These are phyloP conservation scores for Penicillium parvum DNA, from an alignment of 495 filamentous ascomycete genomes.

Conservation along the genomic window DNA sequence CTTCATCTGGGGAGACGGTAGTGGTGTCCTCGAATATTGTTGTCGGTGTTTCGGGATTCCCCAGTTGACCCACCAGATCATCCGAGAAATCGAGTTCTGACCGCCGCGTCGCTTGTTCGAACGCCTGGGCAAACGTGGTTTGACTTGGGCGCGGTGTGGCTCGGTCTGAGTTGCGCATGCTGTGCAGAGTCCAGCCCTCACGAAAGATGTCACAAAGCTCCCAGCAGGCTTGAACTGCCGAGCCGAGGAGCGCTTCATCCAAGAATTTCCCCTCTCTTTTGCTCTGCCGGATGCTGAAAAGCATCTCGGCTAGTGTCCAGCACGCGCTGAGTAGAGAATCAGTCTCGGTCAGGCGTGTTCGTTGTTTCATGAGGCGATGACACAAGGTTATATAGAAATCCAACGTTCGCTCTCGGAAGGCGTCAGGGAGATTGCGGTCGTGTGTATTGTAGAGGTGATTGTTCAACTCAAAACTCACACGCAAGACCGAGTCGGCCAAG, in stretches of 20 bases:
- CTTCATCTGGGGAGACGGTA: conserved; percentile 72
- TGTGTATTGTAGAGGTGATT: conserved; percentile 93
- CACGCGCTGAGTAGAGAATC: conserved; percentile 80
- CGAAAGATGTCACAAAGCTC: conserved; percentile 91
- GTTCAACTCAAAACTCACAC: conserved; percentile 91
- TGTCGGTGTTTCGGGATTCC: conserved; percentile 79
- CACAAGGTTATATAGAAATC: conserved; percentile 94
- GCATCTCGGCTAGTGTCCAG: conserved; percentile 89
- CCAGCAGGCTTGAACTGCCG: conserved; percentile 90
- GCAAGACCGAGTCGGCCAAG: conserved; percentile 72
- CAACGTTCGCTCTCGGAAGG: conserved; percentile 82
- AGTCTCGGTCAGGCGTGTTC: conserved; percentile 67
- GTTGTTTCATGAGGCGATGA: conserved; percentile 91
- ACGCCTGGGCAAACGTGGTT: conserved; percentile 58
- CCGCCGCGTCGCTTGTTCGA: conserved; percentile 44
- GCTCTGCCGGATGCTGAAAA: conserved; percentile 86
- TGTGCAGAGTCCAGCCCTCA: conserved; percentile 86
- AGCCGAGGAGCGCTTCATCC: conserved; percentile 79
- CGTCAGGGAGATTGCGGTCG: conserved; percentile 77
- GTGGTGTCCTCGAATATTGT: conserved; percentile 86
- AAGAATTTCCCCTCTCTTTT: conserved; percentile 65
- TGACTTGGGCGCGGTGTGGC: conserved; percentile 83
- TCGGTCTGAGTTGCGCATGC: conserved; percentile 77
- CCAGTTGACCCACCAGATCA: conserved; percentile 30
- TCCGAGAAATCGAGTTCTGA: conserved; percentile 27